Conservation (phyloP, 352 stramenopile genomes). For the Globisporangium heterothallicum region DNA sequence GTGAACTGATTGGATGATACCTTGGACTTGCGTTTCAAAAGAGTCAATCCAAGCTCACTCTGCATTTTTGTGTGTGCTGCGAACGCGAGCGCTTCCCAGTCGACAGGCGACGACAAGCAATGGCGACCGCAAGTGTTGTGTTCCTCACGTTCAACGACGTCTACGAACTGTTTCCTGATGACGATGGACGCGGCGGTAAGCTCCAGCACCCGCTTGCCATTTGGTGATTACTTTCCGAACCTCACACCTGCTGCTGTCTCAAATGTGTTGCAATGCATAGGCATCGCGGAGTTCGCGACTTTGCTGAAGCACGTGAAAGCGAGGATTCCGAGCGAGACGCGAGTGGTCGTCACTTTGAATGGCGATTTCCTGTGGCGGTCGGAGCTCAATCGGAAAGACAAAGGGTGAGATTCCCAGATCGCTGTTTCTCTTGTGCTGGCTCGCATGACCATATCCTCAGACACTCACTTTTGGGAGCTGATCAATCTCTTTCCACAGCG, state of each 20-base stretch:
- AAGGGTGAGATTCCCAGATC: no score
- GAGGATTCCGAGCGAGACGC: constrained; percentile 20
- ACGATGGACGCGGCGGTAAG: constrained; percentile 11
- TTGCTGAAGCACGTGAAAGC: constrained; percentile 29
- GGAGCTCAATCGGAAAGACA: constrained; percentile 55
- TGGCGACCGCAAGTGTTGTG: constrained; percentile 22
- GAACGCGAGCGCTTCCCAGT: no score
- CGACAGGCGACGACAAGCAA: not conserved
- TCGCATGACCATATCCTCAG: not conserved
- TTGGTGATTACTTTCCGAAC: no score
- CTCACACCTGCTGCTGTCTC: no score
- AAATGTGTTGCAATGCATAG: constrained; percentile 12
- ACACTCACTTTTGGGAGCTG: not conserved
- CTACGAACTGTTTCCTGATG: constrained; percentile 55
- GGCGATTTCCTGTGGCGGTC: constrained; percentile 70
- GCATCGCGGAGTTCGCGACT: constrained; percentile 49
- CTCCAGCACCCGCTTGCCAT: no score
- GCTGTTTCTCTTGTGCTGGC: no score
- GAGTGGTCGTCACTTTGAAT: constrained; percentile 59
- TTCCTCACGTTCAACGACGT: constrained; percentile 73
- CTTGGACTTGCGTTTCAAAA: no score
- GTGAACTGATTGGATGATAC: no score
- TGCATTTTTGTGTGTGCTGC: not conserved
- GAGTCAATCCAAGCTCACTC: not conserved
- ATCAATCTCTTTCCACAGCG: constrained; percentile 23